A percentile compares a stretch with the other conserved stretches of the same genome.
Evolutionary conservation across 148 eudicot genomes (phyloP).

Genomic region (Rhododendron ferrugineum): DNA sequence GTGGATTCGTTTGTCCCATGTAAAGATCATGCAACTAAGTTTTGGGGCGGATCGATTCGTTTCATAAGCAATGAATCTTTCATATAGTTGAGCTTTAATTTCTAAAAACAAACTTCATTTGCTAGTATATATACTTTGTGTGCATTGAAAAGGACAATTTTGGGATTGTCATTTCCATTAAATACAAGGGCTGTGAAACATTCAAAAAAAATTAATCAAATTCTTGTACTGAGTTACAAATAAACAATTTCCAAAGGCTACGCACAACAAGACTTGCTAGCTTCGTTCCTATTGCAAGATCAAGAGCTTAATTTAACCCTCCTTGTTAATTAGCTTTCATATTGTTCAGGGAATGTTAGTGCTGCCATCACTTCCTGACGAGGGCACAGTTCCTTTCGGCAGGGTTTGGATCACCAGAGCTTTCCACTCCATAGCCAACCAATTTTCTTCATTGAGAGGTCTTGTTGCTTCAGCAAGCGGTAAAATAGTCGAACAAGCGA

Average conservation of each 20-base stretch:
- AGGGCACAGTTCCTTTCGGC: constrained; percentile 10
- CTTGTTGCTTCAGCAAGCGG: constrained; percentile 6
- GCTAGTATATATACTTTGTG: too few species aligned
- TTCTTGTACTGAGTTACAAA: not conserved
- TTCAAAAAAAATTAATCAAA: not conserved
- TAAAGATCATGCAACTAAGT: too few species aligned
- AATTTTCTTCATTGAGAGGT: not conserved
- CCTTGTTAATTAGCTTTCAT: not conserved
- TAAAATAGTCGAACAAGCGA: not conserved
- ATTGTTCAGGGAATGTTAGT: constrained; percentile 11
- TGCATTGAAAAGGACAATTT: too few species aligned
- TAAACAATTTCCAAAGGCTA: too few species aligned
- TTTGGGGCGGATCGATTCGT: too few species aligned
- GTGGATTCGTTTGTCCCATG: too few species aligned
- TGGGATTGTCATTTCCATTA: too few species aligned
- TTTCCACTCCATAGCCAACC: not conserved
- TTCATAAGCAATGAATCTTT: too few species aligned
- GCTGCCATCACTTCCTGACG: constrained; percentile 5
- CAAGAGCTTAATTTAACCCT: not conserved
- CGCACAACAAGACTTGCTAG: not conserved
- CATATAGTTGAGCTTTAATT: too few species aligned
- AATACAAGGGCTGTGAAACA: not conserved
- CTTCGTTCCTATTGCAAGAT: not conserved
- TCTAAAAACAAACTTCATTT: too few species aligned
- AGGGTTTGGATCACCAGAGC: constrained; percentile 5